Evolutionary conservation across 768 basidiomycete species (phyloP).

Genomic region (Hortiboletus flavorubellus): DNA sequence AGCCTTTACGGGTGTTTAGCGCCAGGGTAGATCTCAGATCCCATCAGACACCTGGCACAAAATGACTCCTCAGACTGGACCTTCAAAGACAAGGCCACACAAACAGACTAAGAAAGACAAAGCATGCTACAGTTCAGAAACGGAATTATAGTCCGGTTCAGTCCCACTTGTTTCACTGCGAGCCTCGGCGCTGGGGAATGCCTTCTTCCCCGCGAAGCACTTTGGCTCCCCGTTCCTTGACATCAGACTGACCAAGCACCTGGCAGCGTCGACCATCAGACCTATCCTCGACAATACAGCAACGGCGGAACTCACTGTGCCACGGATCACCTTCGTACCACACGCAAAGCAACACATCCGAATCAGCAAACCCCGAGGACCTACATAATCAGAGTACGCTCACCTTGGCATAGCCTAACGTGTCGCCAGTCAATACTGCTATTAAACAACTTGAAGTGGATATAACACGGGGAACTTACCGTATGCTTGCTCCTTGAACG

Average conservation of each 20-base stretch:
- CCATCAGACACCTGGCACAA: neutral
- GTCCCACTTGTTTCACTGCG: slow-evolving; percentile 20
- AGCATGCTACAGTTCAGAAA: neutral
- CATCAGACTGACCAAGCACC: slow-evolving; percentile 33
- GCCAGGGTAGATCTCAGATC: slow-evolving; percentile 22
- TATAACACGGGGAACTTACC: slow-evolving; percentile 34
- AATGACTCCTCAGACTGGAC: neutral
- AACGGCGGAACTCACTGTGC: slow-evolving; percentile 22
- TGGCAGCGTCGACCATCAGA: slow-evolving; percentile 3
- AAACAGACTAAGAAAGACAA: neutral
- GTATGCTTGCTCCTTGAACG: slow-evolving; percentile 60
- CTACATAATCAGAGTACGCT: neutral
- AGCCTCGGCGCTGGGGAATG: slow-evolving; percentile 29
- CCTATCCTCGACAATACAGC: neutral
- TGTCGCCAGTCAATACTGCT: neutral
- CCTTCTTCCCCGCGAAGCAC: slow-evolving; percentile 50
- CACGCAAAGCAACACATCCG: neutral
- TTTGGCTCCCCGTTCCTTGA: slow-evolving; percentile 52
- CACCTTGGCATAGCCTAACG: slow-evolving; percentile 32
- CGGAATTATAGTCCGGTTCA: too few relatives aligned
- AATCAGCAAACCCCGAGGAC: slow-evolving; percentile 1
- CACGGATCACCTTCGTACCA: slow-evolving; percentile 26
- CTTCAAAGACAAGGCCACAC: neutral
- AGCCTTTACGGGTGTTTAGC: slow-evolving; percentile 12
- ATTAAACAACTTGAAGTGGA: neutral